Base-by-base conservation (phyloP, 148 eudicot genomes). In the Nyssa sinensis region DNA sequence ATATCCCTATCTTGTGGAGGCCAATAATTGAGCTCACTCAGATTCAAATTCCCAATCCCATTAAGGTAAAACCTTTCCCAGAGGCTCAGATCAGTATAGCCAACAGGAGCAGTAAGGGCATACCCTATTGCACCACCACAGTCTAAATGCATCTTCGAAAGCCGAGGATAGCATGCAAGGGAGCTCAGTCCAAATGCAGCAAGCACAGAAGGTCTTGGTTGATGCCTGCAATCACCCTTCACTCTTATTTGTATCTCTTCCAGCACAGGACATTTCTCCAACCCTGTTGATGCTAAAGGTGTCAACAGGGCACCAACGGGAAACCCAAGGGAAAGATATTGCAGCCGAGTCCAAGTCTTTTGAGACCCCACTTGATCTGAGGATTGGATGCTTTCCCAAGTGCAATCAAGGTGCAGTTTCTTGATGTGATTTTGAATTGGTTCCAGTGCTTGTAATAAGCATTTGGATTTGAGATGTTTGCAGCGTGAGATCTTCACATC, bases 1-100 rank as follows among this genome's bases (percentile, higher is more conserved):
- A 91, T 89, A 67, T 91, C 93, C 79, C 86, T 81, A 24, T 91
- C 97, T 35, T 88, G 94, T 29, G 97, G 97, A 5, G 94, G 97
- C 97, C 97, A 92, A 67, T 92, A 92, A 66, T 92, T 89, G 0
- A 92, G 89, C 78, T 92, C 94, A 32, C 44, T 77, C 0, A 92
- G 84, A 2, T 33, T 67, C 77, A 92, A 79, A 64, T 57, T 47
- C 25, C 67, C 77, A 0, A 92, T 78, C 21, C 84, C 92, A 23
- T 66, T 66, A 51, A 91, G 81, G 76, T 80, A 89, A 74, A 88
- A 91, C 71, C 93, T 75, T 65, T 92, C 97, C 97, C 97, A 92
- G 0, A 80, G 67, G 81, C 92, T 86, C 67, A 91, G 82, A 72
- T 91, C 97, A 90, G 86, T 77, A 73, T 84, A 85, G 39, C 89